Base-by-base conservation (phyloP, 2,329 filamentous ascomycete species). In the Cadophora luteo-olivacea region DNA sequence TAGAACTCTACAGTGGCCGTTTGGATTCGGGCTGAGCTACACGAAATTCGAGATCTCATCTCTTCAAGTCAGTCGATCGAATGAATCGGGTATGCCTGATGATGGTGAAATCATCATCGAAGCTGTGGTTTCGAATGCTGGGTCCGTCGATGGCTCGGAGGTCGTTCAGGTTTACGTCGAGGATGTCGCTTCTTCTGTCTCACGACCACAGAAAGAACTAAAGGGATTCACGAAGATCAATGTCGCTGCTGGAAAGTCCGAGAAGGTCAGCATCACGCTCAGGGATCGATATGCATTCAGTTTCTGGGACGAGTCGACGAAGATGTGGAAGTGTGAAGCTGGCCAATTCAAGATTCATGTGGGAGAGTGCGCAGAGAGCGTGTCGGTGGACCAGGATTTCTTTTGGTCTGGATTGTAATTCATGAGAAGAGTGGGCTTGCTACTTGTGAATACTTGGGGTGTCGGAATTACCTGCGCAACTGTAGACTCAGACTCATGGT, bases 1-100 rank as follows among this genome's bases (percentile, higher is more conserved):
- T 19, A 48, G 33, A 22, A 25, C 22, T 29, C 60, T 41, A 14
- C 60, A 62, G 14, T 62, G 36, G 60, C 22, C 22, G 11, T 93
- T 66, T 64, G 32, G 66, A 1, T 68, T 58, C 32, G 61, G 61
- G 7, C 25, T 68, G 45, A 65, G 61, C 33, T 68, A 68, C n/a
- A 68, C 61, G 14, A 60, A 9, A 4, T 65, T 65, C 41, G 77
- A 62, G 38, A 25, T 62, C 29, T 36, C 60, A 8, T 25, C 33
- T n/a, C 38, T 62, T 19, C 14, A 62, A n/a, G 19, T 62, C 22
- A 62, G 22, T 25, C 60, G 60, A 9, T 25, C 22, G 19, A 24
- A 32, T 16, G 22, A 9, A 49, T 14, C 33, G 8, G 33, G 1
- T 49, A 11, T 22, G 22, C 45, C n/a, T 1, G 45, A 49, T 3